Evolutionary conservation across 805 yeast genomes (phyloP).

Genomic region (Ogataea salicorniae): DNA sequence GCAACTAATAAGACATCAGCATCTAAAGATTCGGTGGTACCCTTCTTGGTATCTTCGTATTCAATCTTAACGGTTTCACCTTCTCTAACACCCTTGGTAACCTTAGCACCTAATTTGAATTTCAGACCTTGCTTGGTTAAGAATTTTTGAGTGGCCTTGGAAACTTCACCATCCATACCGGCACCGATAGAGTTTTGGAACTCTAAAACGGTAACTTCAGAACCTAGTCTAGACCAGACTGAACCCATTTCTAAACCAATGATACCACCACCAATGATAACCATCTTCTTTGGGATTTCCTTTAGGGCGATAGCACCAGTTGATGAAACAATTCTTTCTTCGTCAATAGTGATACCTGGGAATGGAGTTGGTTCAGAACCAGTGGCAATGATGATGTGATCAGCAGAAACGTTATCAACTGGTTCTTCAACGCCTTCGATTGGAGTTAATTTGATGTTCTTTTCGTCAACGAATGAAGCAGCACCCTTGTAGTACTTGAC

Average conservation of each 20-base stretch:
- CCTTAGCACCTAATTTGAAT: constrained; percentile 90
- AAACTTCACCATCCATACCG: constrained; percentile 95
- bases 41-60: constrained; percentile 84
- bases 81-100: constrained; percentile 75
- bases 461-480: constrained; percentile 82
- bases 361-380: constrained; percentile 98
- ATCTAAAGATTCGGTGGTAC: constrained; percentile 71
- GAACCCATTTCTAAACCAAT: constrained; percentile 99
- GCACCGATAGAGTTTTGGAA: constrained; percentile 92
- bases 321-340: constrained; percentile 93
- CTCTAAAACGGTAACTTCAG: constrained; percentile 93
- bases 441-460: constrained; percentile 74
- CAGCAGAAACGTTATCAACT: constrained; percentile 52
- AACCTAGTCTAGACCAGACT: constrained; percentile 91
- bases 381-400: constrained; percentile 91
- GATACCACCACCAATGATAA: constrained; percentile 98
- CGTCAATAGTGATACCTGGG: constrained; percentile 96
- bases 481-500: constrained; percentile 92
- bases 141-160: constrained; percentile 84
- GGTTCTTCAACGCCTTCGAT: constrained; percentile 78
- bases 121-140: constrained; percentile 92
- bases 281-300: constrained; percentile 88
- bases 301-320: constrained; percentile 84
- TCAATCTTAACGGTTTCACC: constrained; percentile 86
- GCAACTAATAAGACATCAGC: constrained; percentile 95